Evolutionary conservation across 2,329 filamentous ascomycete genomes (phyloP).

Genomic region (Akanthomyces muscarius): DNA sequence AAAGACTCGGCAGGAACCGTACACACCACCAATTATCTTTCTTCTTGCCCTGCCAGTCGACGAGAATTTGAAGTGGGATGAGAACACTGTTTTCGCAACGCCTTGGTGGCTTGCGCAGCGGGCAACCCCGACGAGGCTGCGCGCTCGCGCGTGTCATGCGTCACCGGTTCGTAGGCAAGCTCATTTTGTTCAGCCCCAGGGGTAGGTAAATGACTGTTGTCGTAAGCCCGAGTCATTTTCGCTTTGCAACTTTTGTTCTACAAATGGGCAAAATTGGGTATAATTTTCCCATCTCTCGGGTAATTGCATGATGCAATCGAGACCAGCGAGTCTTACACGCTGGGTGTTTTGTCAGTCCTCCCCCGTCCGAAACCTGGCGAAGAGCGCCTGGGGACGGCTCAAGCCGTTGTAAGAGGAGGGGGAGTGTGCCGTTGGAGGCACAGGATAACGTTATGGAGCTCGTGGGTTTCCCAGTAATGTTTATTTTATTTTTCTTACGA

Average conservation of each 20-base stretch:
- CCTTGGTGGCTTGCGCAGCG: neutral
- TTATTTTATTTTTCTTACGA: neutral
- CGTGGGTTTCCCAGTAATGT: neutral
- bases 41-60: too few relatives aligned
- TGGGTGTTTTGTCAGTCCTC: neutral
- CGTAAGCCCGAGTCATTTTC: neutral
- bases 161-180: neutral
- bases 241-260: too few relatives aligned
- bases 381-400: neutral
- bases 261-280: neutral
- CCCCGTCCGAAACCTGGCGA: neutral
- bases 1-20: too few relatives aligned
- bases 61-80: too few relatives aligned
- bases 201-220: neutral
- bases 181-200: neutral
- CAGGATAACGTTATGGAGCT: neutral
- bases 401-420: neutral
- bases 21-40: too few relatives aligned
- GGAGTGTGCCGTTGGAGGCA: neutral
- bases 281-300: neutral
- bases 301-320: neutral
- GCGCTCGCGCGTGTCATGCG: neutral
- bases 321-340: neutral
- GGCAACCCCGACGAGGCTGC: slow-evolving; percentile 1
- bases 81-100: too few relatives aligned